Evolutionary conservation across 176 grass and related monocot genomes (phyloP).

Genomic region (Eremochloa ophiuroides): DNA sequence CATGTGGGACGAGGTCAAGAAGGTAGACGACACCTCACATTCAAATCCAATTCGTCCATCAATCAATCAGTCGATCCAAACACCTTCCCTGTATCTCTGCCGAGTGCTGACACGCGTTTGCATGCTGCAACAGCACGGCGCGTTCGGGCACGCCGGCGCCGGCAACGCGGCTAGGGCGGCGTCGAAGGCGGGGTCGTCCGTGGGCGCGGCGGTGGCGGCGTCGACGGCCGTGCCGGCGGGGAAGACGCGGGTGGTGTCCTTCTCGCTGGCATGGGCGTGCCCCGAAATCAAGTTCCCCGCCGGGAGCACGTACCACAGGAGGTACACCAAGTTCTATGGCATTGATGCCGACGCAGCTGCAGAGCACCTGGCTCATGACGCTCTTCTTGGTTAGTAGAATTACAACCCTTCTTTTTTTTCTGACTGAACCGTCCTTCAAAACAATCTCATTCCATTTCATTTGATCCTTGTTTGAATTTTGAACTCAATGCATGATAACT

Average conservation of each 20-base stretch:
- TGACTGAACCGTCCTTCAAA: background rate
- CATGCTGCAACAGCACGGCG: slow-evolving; percentile 49
- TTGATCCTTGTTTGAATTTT: background rate
- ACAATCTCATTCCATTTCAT: background rate
- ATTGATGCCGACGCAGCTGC: slow-evolving; percentile 50
- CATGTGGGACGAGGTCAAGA: slow-evolving; percentile 79
- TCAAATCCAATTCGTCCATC: background rate
- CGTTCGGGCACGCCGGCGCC: slow-evolving; percentile 38
- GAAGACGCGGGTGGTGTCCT: slow-evolving; percentile 51
- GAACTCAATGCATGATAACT: background rate
- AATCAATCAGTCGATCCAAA: background rate
- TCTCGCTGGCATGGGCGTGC: slow-evolving; percentile 84
- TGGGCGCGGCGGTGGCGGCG: slow-evolving; percentile 79
- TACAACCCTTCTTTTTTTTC: background rate
- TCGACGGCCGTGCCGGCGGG: slow-evolving; percentile 45
- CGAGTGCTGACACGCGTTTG: background rate
- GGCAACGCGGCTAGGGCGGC: slow-evolving; percentile 13
- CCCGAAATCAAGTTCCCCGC: slow-evolving; percentile 76
- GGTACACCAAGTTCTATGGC: slow-evolving; percentile 83
- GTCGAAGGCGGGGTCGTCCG: slow-evolving; percentile 61
- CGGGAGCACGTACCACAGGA: slow-evolving; percentile 78
- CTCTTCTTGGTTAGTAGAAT: slow-evolving; percentile 70
- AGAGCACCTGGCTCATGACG: slow-evolving; percentile 55
- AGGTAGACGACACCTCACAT: slow-evolving; percentile 5
- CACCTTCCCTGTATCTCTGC: background rate